Conservation (phyloP, 129 eudicot species). For the Saposhnikovia divaricata region DNA sequence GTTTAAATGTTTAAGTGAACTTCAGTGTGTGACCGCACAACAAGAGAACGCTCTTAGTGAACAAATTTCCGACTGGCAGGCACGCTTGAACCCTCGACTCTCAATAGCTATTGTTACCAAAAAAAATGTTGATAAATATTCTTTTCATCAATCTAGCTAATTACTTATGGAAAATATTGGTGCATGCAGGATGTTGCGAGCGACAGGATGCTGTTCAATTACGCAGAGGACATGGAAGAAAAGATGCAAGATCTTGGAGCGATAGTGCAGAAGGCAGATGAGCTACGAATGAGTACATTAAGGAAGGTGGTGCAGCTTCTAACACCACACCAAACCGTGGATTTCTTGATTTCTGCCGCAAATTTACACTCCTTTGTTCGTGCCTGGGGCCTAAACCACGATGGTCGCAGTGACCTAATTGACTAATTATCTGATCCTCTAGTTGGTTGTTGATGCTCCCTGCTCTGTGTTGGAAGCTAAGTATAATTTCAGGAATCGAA, state of each 20-base stretch:
- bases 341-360: conserved; percentile 71
- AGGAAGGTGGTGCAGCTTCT: conserved; percentile 57
- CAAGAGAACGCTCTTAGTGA: conserved; percentile 58
- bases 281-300: conserved; percentile 49
- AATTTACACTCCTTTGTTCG: conserved; percentile 62
- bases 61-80: conserved; percentile 82
- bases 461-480: too few relatives aligned
- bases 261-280: conserved; percentile 61
- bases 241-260: conserved; percentile 34
- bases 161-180: background rate
- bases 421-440: conserved; percentile 6
- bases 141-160: background rate
- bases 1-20: conserved; percentile 59
- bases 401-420: conserved; percentile 18
- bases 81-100: conserved; percentile 8
- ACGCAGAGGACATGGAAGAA: conserved; percentile 23
- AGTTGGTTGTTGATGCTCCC: too few relatives aligned
- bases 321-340: conserved; percentile 73
- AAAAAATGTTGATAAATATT: too few relatives aligned
- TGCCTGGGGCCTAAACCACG: conserved; percentile 54
- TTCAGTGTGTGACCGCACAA: conserved; percentile 67
- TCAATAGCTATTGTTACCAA: too few relatives aligned
- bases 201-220: conserved; percentile 25
- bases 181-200: conserved; percentile 51
- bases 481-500: background rate